Percentiles rank a stretch among this genome's conserved stretches.
Conservation (phyloP, 2,329 filamentous ascomycete species). For the Beauveria caledonica region DNA sequence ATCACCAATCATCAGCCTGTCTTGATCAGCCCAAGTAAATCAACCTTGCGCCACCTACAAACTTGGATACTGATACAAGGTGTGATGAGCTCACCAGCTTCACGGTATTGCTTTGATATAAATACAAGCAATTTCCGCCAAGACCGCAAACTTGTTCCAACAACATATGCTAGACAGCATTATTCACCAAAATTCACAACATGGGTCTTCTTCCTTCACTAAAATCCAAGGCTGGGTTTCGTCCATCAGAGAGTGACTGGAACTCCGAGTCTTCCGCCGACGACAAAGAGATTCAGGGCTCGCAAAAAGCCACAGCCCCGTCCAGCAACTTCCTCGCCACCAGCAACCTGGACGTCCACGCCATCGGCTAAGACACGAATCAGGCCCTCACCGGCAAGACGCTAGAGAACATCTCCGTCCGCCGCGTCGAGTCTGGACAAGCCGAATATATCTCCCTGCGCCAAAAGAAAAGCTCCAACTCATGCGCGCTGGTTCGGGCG, state of each 20-base stretch:
- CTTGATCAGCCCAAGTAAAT: not conserved
- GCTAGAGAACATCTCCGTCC: conserved; percentile 11
- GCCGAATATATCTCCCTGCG: conserved; percentile 16
- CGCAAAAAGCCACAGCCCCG: not conserved
- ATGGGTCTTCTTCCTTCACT: conserved; percentile 3
- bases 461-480: conserved; percentile 17
- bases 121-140: not conserved
- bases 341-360: conserved; percentile 6
- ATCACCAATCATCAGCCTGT: not conserved
- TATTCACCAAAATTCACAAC: not conserved
- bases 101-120: not conserved
- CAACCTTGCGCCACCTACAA: not conserved
- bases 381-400: conserved; percentile 8
- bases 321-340: conserved; percentile 6
- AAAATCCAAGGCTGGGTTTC: not conserved
- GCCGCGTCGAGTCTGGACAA: conserved; percentile 3
- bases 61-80: too few species aligned
- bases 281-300: not conserved
- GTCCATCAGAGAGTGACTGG: not conserved
- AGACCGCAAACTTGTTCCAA: not conserved
- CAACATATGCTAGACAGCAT: not conserved
- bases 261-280: not conserved
- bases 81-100: not conserved
- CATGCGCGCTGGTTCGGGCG: conserved; percentile 16
- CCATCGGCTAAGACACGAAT: conserved; percentile 9